Evolutionary conservation across 371 early-diverging fungal genomes (phyloP), one percentile per base, ranked within the genome.

Genomic region (Mucor mucedo): DNA sequence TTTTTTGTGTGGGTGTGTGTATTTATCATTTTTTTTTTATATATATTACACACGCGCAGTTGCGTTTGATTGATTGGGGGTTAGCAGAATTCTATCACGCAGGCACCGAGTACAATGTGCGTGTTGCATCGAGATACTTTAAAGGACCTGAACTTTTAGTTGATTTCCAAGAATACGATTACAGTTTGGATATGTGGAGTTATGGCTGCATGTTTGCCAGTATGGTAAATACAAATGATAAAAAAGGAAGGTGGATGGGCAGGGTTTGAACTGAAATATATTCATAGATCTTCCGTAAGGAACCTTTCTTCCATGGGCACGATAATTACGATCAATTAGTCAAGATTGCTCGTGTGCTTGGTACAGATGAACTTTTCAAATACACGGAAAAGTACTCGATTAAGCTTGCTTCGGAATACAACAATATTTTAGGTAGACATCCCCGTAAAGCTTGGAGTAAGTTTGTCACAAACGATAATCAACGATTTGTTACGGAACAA

Each of bases 21-120:
- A 21, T 21, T 21, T 21, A 21, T 21, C 21, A 21, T 21, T 21
- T 21, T 21, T 21, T 1, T 21, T 21, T 21, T 1, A 0, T 21
- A 21, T 1, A 0, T 21, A 21, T 21, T 21, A 21, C 21, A 21
- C 21, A 21, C 21, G 21, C 1, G 1, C 72, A 93, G 90, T 78
- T 98, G 42, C 91, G 97, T 40, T 86, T 99, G 73, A 99, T 99
- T 66, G 99, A 99, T 84, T 99, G 99, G 99, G 99, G 99, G 33
- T 84, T 99, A 50, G 99, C 99, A 39, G 99, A 99, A 77, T 99
- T 99, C 70, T 99, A 99, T 83, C 96, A 98, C 61, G 96, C 99
- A n/a, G 93, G 94, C 38, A 93, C 90, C 47, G 92, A 93, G 60
- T 99, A 98, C 81, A 99, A 97, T 70, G 99, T 99, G 30, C 89